Conservation (phyloP, 805 yeast species). For the Pichia heedii region DNA sequence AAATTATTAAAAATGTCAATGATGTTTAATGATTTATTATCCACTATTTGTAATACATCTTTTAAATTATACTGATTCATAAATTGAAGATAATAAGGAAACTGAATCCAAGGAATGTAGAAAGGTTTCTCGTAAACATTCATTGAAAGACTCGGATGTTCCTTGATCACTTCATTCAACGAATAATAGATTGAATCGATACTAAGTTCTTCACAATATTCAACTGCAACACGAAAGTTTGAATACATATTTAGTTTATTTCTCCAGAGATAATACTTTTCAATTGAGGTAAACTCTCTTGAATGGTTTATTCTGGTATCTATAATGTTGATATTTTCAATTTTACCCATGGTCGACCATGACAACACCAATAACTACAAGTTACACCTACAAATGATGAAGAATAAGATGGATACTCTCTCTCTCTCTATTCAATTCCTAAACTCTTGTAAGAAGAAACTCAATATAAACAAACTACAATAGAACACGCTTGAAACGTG, state of each 20-base stretch:
- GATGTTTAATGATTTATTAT: slow-evolving; percentile 2
- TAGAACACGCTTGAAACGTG: too few relatives aligned
- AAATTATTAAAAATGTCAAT: slow-evolving; percentile 5
- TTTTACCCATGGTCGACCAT: too few relatives aligned
- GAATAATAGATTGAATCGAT: slow-evolving; percentile 5
- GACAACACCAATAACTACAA: too few relatives aligned
- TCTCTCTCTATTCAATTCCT: too few relatives aligned
- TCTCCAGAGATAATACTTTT: slow-evolving; percentile 11
- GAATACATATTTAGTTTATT: slow-evolving; percentile 11
- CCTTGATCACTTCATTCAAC: slow-evolving; percentile 8
- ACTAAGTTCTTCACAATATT: slow-evolving; percentile 4
- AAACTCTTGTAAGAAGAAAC: too few relatives aligned
- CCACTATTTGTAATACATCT: slow-evolving; percentile 9
- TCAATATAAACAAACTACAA: too few relatives aligned
- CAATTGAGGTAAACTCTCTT: slow-evolving; percentile 9
- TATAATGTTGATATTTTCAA: too few relatives aligned
- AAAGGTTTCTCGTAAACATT: slow-evolving; percentile 5
- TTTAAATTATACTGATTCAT: slow-evolving; percentile 6
- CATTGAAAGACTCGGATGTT: slow-evolving; percentile 15
- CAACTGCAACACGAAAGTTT: slow-evolving; percentile 8
- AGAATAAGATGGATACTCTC: too few relatives aligned
- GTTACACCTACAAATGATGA: too few relatives aligned
- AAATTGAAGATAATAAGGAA: slow-evolving; percentile 5
- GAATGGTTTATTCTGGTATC: too few relatives aligned
- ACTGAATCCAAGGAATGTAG: neutral